Evolutionary conservation across 192 early-diverging fungal genomes (phyloP), one percentile per base, ranked within the genome.

Genomic region (Phycomyces blakesleeanus): DNA sequence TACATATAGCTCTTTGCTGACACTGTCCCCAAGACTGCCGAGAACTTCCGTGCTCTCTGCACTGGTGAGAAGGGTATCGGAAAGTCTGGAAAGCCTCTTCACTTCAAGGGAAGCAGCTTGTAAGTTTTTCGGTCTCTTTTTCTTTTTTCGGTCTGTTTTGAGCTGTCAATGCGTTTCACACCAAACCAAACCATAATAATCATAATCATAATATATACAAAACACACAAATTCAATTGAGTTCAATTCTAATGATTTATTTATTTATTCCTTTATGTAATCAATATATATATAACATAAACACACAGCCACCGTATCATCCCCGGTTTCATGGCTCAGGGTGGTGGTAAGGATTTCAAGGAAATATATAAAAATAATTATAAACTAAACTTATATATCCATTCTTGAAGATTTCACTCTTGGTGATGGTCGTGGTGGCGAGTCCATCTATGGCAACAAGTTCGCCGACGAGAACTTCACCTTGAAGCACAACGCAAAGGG

Each of bases 391-490:
- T 55, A 26, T 14, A n/a, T 1, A 11, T 41, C 34, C 0, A 3
- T 12, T 55, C 61, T n/a, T n/a, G n/a, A n/a, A 75, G 81, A 83
- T 55, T 83, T 83, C 57, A 83, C 81, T 51, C 64, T 65, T 42
- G 85, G 84, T 54, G 85, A 89, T 76, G 87, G 89, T 44, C 83
- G 85, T 64, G 87, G 89, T 52, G 89, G 89, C 59, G 85, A 91
- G 73, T 88, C 84, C 73, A 89, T 89, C 72, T 88, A 90, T 65
- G 89, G 95, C 60, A 83, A 80, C 57, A 94, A 91, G 83, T 97
- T 97, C 68, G 82, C 76, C 50, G 95, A 97, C 73, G 96, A 94
- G 79, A 94, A 92, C 81, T 97, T 97, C 79, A 86, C 80, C 40
- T 80, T 94, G 60, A 91, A 88, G 74, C 93, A 95, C 85, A 84